These are phyloP conservation scores for Babesia ovis DNA, from an alignment of 169 alveolate species.

Conservation along the genomic window DNA sequence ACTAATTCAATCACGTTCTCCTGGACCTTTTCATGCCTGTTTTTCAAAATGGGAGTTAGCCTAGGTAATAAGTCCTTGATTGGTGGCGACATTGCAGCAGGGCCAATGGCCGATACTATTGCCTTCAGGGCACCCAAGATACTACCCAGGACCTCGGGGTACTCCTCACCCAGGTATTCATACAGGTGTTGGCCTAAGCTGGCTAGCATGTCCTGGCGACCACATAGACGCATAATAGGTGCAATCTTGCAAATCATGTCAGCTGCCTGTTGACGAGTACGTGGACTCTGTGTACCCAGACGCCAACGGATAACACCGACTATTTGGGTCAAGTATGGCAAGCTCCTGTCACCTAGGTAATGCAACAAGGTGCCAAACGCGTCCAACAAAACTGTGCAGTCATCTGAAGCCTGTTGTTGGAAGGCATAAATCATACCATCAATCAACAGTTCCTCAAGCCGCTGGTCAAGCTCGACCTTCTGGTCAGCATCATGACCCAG, in stretches of 20 bases:
- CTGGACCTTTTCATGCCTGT: conserved; percentile 99
- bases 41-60: conserved; percentile 97
- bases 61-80: conserved; percentile 98
- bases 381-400: conserved; percentile 91
- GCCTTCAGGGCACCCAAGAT: conserved; percentile 97
- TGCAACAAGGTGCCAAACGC: conserved; percentile 97
- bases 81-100: conserved; percentile 99
- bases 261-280: conserved; percentile 98
- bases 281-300: conserved; percentile 93
- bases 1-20: conserved; percentile 95
- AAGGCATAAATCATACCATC: conserved; percentile 98
- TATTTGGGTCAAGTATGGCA: conserved; percentile 96
- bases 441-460: conserved; percentile 94
- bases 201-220: conserved; percentile 96
- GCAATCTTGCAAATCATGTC: conserved; percentile 96
- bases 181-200: conserved; percentile 95
- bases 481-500: conserved; percentile 37
- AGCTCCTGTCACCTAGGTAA: conserved; percentile 93
- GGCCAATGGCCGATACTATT: conserved; percentile 97
- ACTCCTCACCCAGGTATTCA: conserved; percentile 99
- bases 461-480: conserved; percentile 93
- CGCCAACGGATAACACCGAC: conserved; percentile 98
- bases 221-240: conserved; percentile 94
- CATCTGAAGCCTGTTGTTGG: conserved; percentile 96
- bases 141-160: conserved; percentile 99